Base-by-base conservation (phyloP, 179 eudicot genomes). In the Carnegiea gigantea region DNA sequence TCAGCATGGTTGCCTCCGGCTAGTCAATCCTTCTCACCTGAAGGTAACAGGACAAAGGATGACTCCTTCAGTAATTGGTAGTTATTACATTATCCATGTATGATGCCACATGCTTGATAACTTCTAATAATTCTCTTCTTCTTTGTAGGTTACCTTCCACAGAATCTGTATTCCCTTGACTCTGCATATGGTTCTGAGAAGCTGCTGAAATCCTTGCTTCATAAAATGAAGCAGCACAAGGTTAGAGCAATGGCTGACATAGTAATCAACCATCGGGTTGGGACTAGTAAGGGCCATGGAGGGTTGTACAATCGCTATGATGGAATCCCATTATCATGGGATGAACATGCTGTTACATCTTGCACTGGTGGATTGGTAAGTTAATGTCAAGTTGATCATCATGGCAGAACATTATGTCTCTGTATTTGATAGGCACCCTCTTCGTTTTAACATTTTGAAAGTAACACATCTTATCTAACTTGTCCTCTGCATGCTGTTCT, bases 211-310 rank as follows among this genome's bases (percentile, higher is more conserved):
- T 90, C 92, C 77, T 85, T 93, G 84, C 92, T 95, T 75, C 80
- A 89, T 33, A 92, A 90, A 83, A 88, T 95, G 95, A 91, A 88
- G 85, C 90, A 92, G 80, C 85, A 86, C 83, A 91, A 93, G 80
- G 90, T 95, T 81, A 90, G 98, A 84, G 83, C 98, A 53, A 95
- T 95, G 98, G 98, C 98, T 79, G 98, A 95, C 84, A 92, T 95
- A 73, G 97, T 95, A 84, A 91, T 95, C 74, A 95, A 95, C 85
- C 98, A 93, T 79, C 95, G 97, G 74, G 82, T 88, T 84, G 98
- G 98, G 79, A 95, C 98, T 82, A 90, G 93, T 49, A 73, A 71
- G 80, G 98, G 98, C 74, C 91, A 88, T 83, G 91, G 93, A 68
- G 98, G 98, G 73, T 90, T 40, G 92, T 93, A 95, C 82, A 95